phyloP scores from a whole-genome alignment of 2,329 filamentous ascomycete species.

The Arthrobotrys musiformis region DNA sequence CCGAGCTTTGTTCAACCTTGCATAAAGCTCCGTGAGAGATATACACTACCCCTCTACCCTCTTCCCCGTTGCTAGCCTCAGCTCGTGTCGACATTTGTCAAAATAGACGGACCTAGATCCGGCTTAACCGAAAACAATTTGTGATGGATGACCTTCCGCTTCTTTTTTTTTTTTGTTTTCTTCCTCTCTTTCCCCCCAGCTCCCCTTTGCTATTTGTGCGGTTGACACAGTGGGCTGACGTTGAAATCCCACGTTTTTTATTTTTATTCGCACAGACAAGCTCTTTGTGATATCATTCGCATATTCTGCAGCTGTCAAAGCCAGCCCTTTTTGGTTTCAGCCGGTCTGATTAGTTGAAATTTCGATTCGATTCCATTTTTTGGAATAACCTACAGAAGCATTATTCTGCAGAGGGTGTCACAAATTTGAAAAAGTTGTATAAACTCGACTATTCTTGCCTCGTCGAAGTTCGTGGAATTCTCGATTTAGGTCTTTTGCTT shows the following conservation, averaged over 20 bases:
- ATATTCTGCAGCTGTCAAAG: conserved; percentile 29
- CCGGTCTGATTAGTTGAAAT: conserved; percentile 43
- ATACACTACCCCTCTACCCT: conserved; percentile 13
- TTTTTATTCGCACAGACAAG: conserved; percentile 27
- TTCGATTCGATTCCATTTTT: conserved; percentile 2
- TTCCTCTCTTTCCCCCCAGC: too few relatives aligned
- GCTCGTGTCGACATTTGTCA: conserved; percentile 39
- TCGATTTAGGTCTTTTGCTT: conserved; percentile 10
- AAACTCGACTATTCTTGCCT: conserved; percentile 53
- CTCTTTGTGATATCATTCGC: conserved; percentile 16
- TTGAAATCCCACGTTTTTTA: conserved; percentile 5
- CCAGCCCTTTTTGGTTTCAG: conserved; percentile 42
- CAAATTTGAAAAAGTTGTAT: neutral
- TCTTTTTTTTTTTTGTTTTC: neutral
- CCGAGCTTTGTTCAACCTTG: conserved; percentile 9
- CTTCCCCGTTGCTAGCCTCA: conserved; percentile 2
- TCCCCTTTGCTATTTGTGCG: too few relatives aligned
- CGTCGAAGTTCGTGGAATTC: conserved; percentile 1
- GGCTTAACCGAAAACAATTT: conserved; percentile 7
- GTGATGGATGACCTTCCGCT: neutral
- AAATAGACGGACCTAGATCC: neutral
- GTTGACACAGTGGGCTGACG: neutral
- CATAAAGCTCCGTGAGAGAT: conserved; percentile 43
- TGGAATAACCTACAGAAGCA: neutral
- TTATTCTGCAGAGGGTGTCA: neutral